phyloP scores from a whole-genome alignment of 257 asterid genomes.

The Verbena officinalis region DNA sequence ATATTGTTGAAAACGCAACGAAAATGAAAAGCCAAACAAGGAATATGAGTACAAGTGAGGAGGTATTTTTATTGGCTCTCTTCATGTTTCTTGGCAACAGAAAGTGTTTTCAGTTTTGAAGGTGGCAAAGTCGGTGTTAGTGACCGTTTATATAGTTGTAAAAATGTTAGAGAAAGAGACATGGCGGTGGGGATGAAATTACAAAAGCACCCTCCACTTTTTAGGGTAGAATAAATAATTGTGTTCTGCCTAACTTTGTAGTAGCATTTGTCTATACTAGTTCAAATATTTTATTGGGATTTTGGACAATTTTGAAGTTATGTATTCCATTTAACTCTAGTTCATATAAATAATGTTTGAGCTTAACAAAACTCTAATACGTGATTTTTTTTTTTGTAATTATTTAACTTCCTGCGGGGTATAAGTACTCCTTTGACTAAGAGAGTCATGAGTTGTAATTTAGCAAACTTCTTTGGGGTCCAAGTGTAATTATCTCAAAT shows the following conservation, averaged over 20 bases:
- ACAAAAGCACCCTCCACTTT: constrained; percentile 29
- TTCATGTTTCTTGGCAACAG: constrained; percentile 38
- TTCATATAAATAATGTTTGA: too few species aligned
- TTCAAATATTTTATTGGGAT: not conserved
- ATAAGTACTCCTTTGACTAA: too few species aligned
- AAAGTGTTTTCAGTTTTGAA: constrained; percentile 21
- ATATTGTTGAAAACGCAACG: constrained; percentile 31
- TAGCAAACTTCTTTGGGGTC: too few species aligned
- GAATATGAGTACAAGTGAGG: constrained; percentile 30
- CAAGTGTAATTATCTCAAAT: too few species aligned
- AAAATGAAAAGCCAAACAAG: constrained; percentile 36
- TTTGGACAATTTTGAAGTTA: not conserved
- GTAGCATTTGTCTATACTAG: not conserved
- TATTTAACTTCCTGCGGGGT: too few species aligned
- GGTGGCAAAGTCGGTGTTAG: constrained; percentile 29
- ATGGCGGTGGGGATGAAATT: constrained; percentile 24
- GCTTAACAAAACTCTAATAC: too few species aligned
- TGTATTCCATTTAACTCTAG: too few species aligned
- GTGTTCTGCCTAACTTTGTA: not conserved
- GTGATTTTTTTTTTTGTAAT: too few species aligned
- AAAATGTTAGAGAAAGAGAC: constrained; percentile 26
- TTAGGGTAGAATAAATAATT: not conserved
- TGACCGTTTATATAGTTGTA: constrained; percentile 54
- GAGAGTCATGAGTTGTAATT: too few species aligned
- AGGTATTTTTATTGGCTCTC: constrained; percentile 32